A percentile compares a stretch with the other conserved stretches of the same genome.
These are phyloP conservation scores for Ophiostoma novo-ulmi DNA, from an alignment of 2,329 filamentous ascomycete species.

Conservation along the genomic window DNA sequence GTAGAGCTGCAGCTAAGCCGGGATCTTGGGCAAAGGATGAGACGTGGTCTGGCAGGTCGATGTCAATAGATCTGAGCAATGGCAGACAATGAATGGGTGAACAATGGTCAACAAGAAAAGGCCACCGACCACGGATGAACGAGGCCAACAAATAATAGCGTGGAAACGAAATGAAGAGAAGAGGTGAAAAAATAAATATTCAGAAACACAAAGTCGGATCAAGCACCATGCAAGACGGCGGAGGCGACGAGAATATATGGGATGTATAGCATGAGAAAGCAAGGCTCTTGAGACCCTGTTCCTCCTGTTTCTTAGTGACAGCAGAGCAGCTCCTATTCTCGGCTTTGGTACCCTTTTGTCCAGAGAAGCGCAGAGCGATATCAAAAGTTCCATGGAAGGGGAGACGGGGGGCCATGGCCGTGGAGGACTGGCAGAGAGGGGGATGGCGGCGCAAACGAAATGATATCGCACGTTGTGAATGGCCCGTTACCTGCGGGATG, in stretches of 20 bases:
- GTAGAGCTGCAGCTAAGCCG: background rate
- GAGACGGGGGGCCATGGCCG: too few species aligned
- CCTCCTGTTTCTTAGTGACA: background rate
- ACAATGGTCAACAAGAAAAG: background rate
- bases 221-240: slow-evolving; percentile 20
- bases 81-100: background rate
- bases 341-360: background rate
- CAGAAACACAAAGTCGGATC: slow-evolving; percentile 1
- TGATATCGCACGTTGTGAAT: background rate
- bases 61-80: background rate
- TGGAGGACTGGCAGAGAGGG: background rate
- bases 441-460: slow-evolving; percentile 6
- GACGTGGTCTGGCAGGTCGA: slow-evolving; percentile 4
- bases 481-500: background rate
- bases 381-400: background rate
- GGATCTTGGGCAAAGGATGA: slow-evolving; percentile 4
- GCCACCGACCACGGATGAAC: background rate
- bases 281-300: background rate
- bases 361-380: background rate
- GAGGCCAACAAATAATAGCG: background rate
- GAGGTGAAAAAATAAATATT: background rate
- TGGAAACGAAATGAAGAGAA: background rate
- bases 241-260: slow-evolving; percentile 22
- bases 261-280: background rate
- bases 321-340: background rate